Conservation (phyloP, 805 yeast genomes). For the Yarrowia sp. region DNA sequence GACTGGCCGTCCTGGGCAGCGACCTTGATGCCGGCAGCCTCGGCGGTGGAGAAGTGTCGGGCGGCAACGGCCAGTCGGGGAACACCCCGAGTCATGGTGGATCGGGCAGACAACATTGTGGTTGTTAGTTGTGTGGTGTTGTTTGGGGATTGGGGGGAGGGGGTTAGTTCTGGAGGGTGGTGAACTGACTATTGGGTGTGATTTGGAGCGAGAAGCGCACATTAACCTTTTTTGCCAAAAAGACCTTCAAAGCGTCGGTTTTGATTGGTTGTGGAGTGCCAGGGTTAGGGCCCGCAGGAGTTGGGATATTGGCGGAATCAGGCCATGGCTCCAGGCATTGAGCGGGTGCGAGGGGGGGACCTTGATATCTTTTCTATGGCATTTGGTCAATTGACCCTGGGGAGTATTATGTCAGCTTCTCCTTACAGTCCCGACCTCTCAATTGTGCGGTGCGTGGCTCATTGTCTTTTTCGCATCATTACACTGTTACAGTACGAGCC, state of each 20-base stretch:
- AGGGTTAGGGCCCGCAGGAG: conserved; percentile 21
- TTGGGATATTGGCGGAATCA: not conserved
- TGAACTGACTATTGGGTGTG: conserved; percentile 33
- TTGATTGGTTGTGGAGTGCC: conserved; percentile 32
- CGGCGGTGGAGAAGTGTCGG: conserved; percentile 44
- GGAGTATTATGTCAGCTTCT: no score
- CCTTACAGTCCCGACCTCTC: no score
- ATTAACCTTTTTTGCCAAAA: conserved; percentile 35
- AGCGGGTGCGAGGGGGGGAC: not conserved
- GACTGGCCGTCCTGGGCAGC: conserved; percentile 62
- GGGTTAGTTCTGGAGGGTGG: conserved; percentile 20
- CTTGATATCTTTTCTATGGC: no score
- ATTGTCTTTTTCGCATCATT: no score
- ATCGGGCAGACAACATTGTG: conserved; percentile 39
- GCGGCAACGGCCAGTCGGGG: conserved; percentile 32
- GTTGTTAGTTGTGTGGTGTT: conserved; percentile 17
- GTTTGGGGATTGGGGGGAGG: not conserved
- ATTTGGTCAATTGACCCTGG: not conserved
- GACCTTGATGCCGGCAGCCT: conserved; percentile 47
- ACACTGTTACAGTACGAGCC: no score
- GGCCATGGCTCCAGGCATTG: not conserved
- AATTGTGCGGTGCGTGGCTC: no score
- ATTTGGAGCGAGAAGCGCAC: conserved; percentile 4
- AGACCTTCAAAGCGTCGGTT: conserved; percentile 39
- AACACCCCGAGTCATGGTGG: conserved; percentile 36